These are phyloP conservation scores for Fusarium anguioides DNA, from an alignment of 2,329 filamentous ascomycete genomes.

Conservation along the genomic window DNA sequence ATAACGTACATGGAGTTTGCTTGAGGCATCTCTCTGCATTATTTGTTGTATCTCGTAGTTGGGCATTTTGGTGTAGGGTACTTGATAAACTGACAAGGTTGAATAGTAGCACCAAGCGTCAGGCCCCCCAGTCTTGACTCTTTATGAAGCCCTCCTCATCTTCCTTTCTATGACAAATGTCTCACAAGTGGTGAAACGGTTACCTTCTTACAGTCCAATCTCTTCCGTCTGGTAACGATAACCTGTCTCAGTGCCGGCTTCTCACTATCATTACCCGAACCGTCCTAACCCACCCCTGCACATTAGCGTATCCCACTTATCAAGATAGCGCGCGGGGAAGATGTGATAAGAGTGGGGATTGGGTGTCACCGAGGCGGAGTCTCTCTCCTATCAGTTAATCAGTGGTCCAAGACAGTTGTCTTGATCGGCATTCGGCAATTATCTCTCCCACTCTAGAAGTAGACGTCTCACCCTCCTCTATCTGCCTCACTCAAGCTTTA, in stretches of 20 bases:
- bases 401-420: too few species aligned
- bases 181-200: background rate
- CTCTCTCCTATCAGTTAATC: constrained; percentile 3
- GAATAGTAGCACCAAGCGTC: background rate
- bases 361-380: background rate
- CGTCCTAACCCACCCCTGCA: background rate
- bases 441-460: constrained; percentile 9
- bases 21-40: background rate
- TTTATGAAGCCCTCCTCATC: background rate
- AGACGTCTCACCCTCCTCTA: background rate
- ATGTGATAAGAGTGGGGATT: constrained; percentile 9
- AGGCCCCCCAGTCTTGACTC: too few species aligned
- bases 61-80: background rate
- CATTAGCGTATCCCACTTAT: constrained; percentile 2
- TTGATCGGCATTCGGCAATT: background rate
- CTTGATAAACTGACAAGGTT: background rate
- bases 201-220: background rate
- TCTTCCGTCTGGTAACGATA: background rate
- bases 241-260: background rate
- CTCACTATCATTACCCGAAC: background rate
- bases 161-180: background rate
- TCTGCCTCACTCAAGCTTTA: constrained; percentile 6
- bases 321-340: constrained; percentile 10
- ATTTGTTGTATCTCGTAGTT: background rate
- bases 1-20: background rate